Base-by-base conservation (phyloP, 2,329 filamentous ascomycete species). In the Nigrospora osmanthi region DNA sequence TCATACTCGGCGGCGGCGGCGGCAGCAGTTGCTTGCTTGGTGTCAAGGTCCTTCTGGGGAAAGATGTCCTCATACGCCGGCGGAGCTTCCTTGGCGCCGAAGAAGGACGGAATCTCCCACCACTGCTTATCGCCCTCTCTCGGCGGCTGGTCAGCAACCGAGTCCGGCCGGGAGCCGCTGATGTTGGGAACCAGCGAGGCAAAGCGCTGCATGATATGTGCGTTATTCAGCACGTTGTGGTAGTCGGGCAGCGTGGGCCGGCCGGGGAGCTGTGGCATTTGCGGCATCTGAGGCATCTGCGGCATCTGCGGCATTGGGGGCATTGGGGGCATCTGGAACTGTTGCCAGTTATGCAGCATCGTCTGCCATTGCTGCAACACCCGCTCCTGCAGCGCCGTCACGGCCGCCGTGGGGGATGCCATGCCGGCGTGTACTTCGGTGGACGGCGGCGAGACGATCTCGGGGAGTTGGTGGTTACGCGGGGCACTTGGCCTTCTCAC, bases 51-150 rank as follows among this genome's bases (percentile, higher is more conserved):
- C 43, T 70, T 63, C 35, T 69, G 67, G 2, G 85, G 87, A 60
- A 81, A 93, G 28, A 93, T 78, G 40, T 90, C 87, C 43, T 89
- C 82, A 52, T 93, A 93, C 0, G 87, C 78, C 11, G 87, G 87
- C 10, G 86, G 86, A 4, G 72, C 68, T 11, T 77, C 64, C 35
- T 66, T 67, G 16, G 65, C 68, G 28, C 57, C 52, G 42, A 74
- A 70, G 34, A 72, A 66, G 10, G 80, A 79, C 38, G 83, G 74
- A 28, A 83, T 66, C 57, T 85, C 81, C 78, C 81, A 87, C 83
- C 84, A 87, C 48, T 75, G 73, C 52, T 70, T 70, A 43, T 80
- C 75, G 44, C 70, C 60, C 43, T 70, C 68, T 49, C 73, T 74
- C 35, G 62, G 50, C 40, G 62, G 47, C 19, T 65, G 59, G 30